Conservation (phyloP, 1,284 basidiomycete species). For the Vanrija humicola region DNA sequence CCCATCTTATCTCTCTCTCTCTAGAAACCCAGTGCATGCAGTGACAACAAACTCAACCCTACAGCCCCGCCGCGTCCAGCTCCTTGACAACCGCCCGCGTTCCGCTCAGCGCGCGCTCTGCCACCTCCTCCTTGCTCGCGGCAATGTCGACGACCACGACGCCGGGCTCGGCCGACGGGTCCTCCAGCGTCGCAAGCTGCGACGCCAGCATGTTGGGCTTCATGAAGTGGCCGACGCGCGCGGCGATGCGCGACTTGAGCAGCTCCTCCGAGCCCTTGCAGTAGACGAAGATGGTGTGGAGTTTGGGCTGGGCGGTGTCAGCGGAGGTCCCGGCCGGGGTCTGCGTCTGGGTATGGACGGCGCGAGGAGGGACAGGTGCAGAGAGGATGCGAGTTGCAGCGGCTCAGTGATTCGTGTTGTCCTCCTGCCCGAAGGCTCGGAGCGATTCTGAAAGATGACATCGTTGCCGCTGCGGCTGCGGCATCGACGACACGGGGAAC, state of each 20-base stretch:
- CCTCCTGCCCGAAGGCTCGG: too few species aligned
- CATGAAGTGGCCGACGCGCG: constrained; percentile 80
- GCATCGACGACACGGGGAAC: too few species aligned
- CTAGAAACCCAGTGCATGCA: not conserved
- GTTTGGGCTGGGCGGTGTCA: constrained; percentile 6
- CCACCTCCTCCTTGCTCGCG: constrained; percentile 59
- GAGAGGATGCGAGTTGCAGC: too few species aligned
- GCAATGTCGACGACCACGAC: constrained; percentile 65
- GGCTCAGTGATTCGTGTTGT: too few species aligned
- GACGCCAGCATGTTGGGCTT: constrained; percentile 80
- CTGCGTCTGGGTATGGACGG: too few species aligned
- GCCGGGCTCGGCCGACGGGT: constrained; percentile 63
- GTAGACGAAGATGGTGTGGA: constrained; percentile 76
- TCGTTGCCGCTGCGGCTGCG: too few species aligned
- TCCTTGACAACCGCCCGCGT: constrained; percentile 26
- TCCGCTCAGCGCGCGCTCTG: constrained; percentile 46
- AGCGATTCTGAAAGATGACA: too few species aligned
- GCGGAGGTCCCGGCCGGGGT: too few species aligned
- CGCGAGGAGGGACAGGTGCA: not conserved
- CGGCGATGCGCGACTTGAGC: constrained; percentile 65
- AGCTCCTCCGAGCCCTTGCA: constrained; percentile 66
- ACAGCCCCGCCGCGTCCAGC: constrained; percentile 16
- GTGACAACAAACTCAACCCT: not conserved
- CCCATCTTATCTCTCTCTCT: not conserved
- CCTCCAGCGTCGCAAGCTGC: constrained; percentile 75